These are phyloP conservation scores for Albatrellus ellisii DNA, from an alignment of 768 basidiomycete genomes.

Conservation along the genomic window DNA sequence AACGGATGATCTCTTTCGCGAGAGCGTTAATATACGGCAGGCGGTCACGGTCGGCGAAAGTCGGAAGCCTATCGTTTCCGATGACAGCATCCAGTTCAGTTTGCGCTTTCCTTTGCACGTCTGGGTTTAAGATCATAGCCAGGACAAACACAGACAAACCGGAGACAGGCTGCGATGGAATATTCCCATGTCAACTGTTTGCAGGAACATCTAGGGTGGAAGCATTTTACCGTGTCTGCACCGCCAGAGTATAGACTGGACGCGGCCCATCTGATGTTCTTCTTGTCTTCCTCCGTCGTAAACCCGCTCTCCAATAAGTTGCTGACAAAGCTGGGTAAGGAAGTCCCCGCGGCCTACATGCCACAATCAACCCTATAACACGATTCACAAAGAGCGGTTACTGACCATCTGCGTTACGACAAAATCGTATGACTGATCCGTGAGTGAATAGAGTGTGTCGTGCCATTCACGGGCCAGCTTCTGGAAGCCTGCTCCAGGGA, in stretches of 20 bases:
- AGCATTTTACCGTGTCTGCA: constrained; percentile 11
- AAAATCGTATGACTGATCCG: constrained; percentile 2
- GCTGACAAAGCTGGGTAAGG: constrained; percentile 12
- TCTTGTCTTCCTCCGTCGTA: constrained; percentile 2
- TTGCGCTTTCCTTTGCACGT: constrained; percentile 16
- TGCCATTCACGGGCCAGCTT: constrained; percentile 8
- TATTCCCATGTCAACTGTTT: too few relatives aligned
- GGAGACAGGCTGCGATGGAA: constrained; percentile 16
- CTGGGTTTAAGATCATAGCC: constrained; percentile 18
- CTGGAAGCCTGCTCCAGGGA: constrained; percentile 14
- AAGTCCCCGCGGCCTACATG: not conserved
- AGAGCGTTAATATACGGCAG: constrained; percentile 16
- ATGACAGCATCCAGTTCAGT: constrained; percentile 16
- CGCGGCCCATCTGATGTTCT: constrained; percentile 7
- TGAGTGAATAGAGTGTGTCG: constrained; percentile 5
- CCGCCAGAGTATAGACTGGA: constrained; percentile 8
- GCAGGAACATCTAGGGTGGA: too few relatives aligned
- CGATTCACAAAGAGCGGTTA: not conserved
- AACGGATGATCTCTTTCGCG: constrained; percentile 15
- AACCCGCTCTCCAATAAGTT: constrained; percentile 1
- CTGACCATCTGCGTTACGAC: constrained; percentile 5
- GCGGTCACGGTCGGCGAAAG: constrained; percentile 8
- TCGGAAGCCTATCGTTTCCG: constrained; percentile 15
- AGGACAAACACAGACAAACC: constrained; percentile 16
- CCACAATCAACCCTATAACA: not conserved